These are phyloP conservation scores for Celoporthe dispersa DNA, from an alignment of 2,329 filamentous ascomycete species.

Conservation along the genomic window DNA sequence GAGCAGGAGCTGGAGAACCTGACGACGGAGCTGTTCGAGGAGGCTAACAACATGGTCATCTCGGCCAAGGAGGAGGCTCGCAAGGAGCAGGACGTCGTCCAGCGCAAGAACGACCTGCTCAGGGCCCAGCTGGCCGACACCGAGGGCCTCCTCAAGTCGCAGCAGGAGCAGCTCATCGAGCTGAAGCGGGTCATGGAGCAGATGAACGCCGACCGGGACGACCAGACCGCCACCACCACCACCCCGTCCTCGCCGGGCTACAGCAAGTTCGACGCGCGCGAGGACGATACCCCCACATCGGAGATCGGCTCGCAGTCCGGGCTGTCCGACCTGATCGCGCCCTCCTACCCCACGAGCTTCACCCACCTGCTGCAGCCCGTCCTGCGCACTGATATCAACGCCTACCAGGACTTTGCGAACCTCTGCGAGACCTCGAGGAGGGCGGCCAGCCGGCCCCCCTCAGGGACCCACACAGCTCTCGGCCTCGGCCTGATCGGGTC, in stretches of 20 bases:
- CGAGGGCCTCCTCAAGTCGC: constrained; percentile 81
- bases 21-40: constrained; percentile 93
- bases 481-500: constrained; percentile 59
- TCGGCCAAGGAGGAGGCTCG: constrained; percentile 88
- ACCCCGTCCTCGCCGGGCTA: constrained; percentile 81
- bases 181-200: constrained; percentile 92
- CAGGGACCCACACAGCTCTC: constrained; percentile 69
- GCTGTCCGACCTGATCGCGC: constrained; percentile 50
- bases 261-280: constrained; percentile 67
- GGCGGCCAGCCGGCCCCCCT: constrained; percentile 69
- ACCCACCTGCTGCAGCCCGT: constrained; percentile 83
- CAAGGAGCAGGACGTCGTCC: constrained; percentile 77
- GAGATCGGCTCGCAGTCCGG: constrained; percentile 43
- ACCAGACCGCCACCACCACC: constrained; percentile 74
- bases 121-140: constrained; percentile 85
- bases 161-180: constrained; percentile 90
- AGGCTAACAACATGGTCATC: constrained; percentile 98
- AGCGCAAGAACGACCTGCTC: constrained; percentile 86
- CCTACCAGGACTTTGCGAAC: constrained; percentile 84
- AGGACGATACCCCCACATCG: constrained; percentile 47
- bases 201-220: constrained; percentile 75
- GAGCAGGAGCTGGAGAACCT: constrained; percentile 90
- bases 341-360: constrained; percentile 71
- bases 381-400: constrained; percentile 77
- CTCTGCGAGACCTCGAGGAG: constrained; percentile 72